A percentile compares a stretch with the other conserved stretches of the same genome.
Evolutionary conservation across 768 basidiomycete genomes (phyloP).

Genomic region (Rhizopogon roseolus): DNA sequence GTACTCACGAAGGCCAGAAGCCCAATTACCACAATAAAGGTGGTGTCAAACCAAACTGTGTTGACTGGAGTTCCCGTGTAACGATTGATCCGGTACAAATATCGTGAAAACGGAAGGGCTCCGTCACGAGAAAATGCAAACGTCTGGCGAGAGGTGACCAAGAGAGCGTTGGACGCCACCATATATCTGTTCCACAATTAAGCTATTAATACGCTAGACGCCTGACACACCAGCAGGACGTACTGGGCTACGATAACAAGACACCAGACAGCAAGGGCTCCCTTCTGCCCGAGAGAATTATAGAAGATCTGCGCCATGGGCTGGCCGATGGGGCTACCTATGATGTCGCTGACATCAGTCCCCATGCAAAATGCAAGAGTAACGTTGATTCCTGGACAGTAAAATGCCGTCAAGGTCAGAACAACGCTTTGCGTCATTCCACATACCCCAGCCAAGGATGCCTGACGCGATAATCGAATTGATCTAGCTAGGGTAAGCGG

Average conservation of each 20-base stretch:
- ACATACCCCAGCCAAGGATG: slow-evolving; percentile 55
- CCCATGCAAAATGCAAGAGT: slow-evolving; percentile 61
- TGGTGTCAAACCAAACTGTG: slow-evolving; percentile 49
- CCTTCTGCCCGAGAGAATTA: slow-evolving; percentile 41
- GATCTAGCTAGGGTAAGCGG: slow-evolving; percentile 33
- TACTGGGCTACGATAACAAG: slow-evolving; percentile 27
- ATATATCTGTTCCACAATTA: slow-evolving; percentile 33
- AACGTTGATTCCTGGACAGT: slow-evolving; percentile 44
- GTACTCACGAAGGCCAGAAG: slow-evolving; percentile 58
- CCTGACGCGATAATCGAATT: slow-evolving; percentile 49
- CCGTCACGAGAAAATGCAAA: slow-evolving; percentile 71
- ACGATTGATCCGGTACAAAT: slow-evolving; percentile 53
- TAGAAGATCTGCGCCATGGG: slow-evolving; percentile 38
- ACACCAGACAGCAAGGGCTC: slow-evolving; percentile 34
- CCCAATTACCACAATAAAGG: slow-evolving; percentile 45
- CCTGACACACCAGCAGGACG: background rate
- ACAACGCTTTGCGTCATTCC: background rate
- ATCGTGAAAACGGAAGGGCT: slow-evolving; percentile 59
- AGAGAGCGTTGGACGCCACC: slow-evolving; percentile 51
- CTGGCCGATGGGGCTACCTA: slow-evolving; percentile 41
- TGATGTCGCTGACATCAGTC: slow-evolving; percentile 34
- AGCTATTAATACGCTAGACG: background rate
- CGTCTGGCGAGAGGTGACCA: slow-evolving; percentile 51
- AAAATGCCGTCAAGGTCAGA: background rate
- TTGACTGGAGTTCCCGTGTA: slow-evolving; percentile 51